Conservation (phyloP, 768 basidiomycete species). For the Pilatotrama ljubarskyi region DNA sequence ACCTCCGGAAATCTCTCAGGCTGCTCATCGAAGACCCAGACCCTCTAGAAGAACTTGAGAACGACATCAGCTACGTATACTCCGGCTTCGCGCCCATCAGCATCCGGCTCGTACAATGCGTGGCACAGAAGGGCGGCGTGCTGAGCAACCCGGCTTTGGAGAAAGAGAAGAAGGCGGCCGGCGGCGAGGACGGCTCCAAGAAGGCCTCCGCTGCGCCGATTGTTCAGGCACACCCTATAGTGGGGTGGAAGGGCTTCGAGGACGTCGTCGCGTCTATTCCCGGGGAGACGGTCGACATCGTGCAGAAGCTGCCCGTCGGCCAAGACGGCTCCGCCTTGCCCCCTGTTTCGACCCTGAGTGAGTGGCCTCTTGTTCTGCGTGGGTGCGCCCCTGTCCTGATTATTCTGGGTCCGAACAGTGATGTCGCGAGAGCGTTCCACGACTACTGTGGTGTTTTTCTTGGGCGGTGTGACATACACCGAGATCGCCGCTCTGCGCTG, state of each 20-base stretch:
- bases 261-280: slow-evolving; percentile 81
- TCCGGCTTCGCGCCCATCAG: slow-evolving; percentile 96
- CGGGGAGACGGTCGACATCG: slow-evolving; percentile 82
- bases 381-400: background rate
- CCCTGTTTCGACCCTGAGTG: slow-evolving; percentile 37
- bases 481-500: slow-evolving; percentile 95
- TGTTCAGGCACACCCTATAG: slow-evolving; percentile 86
- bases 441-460: slow-evolving; percentile 92
- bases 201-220: slow-evolving; percentile 45
- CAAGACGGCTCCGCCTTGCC: slow-evolving; percentile 29
- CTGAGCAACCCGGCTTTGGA: slow-evolving; percentile 72
- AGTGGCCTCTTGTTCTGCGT: slow-evolving; percentile 3
- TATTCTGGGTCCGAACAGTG: slow-evolving; percentile 36
- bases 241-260: slow-evolving; percentile 98
- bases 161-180: slow-evolving; percentile 49
- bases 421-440: slow-evolving; percentile 59
- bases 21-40: slow-evolving; percentile 91
- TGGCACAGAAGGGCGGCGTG: slow-evolving; percentile 88
- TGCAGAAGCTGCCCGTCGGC: slow-evolving; percentile 43
- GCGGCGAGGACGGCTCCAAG: slow-evolving; percentile 38
- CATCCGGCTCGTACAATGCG: slow-evolving; percentile 88
- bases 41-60: slow-evolving; percentile 78
- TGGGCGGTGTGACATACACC: slow-evolving; percentile 96
- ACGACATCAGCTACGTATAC: slow-evolving; percentile 95
- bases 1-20: slow-evolving; percentile 79